phyloP scores from a whole-genome alignment of 169 alveolate genomes.

The Plasmodium cynomolgi region DNA sequence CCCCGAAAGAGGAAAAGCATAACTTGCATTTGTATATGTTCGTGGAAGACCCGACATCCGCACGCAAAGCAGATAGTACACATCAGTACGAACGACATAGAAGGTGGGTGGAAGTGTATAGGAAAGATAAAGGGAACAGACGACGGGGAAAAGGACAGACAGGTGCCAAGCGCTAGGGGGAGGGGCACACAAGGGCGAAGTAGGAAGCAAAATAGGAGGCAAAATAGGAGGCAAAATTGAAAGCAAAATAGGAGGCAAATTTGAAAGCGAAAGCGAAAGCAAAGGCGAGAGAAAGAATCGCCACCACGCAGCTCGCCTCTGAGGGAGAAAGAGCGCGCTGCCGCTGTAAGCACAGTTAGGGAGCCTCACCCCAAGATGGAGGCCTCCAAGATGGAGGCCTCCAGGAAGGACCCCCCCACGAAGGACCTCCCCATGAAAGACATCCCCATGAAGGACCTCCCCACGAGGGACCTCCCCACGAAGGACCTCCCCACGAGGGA shows the following conservation, averaged over 20 bases:
- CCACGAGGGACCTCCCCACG: not conserved
- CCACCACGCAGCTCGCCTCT: not conserved
- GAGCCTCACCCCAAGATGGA: conserved; percentile 6
- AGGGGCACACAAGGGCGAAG: not conserved
- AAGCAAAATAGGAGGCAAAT: no score
- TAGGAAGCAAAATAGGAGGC: no score
- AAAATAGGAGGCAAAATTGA: no score
- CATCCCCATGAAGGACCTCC: not conserved
- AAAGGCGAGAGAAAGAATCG: not conserved
- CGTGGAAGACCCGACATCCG: not conserved
- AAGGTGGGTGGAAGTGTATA: not conserved
- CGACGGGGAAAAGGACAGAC: not conserved
- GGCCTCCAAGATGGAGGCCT: not conserved
- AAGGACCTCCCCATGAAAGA: not conserved
- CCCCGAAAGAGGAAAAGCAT: not conserved
- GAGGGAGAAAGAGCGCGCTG: not conserved
- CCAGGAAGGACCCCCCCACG: not conserved
- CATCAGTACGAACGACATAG: not conserved
- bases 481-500: not conserved
- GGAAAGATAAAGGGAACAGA: not conserved
- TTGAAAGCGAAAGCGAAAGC: no score
- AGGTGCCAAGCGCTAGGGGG: not conserved
- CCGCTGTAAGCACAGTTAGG: not conserved
- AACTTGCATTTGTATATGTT: not conserved
- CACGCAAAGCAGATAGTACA: not conserved